A percentile compares a stretch with the other conserved stretches of the same genome.
Conservation (phyloP, 495 filamentous ascomycete species). For the Lasiosphaeria ovina region DNA sequence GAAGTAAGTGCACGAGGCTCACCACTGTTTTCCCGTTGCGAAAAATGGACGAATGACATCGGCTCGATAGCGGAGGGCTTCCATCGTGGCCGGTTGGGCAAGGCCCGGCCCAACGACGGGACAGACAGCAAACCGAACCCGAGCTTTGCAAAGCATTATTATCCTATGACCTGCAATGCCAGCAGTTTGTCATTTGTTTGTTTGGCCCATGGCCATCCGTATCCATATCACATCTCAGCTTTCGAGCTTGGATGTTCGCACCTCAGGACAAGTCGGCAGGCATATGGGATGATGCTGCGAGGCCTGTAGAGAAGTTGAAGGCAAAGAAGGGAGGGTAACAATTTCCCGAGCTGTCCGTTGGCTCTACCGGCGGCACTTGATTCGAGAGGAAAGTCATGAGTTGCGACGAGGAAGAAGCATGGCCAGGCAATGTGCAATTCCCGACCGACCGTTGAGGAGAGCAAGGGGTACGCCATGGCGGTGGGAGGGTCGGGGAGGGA, state of each 20-base stretch:
- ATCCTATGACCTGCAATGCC: not conserved
- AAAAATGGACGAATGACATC: not conserved
- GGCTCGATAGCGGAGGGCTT: not conserved
- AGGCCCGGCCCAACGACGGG: not conserved
- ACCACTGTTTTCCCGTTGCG: not conserved
- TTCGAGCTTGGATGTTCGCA: not conserved
- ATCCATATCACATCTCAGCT: constrained; percentile 1
- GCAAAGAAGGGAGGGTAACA: too few relatives aligned
- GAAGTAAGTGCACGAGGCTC: not conserved
- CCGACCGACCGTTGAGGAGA: too few relatives aligned
- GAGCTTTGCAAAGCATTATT: not conserved
- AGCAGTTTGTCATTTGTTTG: not conserved
- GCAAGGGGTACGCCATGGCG: too few relatives aligned
- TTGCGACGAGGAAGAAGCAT: too few relatives aligned
- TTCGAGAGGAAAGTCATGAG: not conserved
- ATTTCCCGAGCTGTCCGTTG: too few relatives aligned
- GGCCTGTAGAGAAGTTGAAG: too few relatives aligned
- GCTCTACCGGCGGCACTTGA: not conserved
- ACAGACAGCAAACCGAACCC: not conserved
- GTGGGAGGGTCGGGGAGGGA: too few relatives aligned
- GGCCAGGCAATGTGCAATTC: too few relatives aligned
- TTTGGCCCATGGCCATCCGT: too few relatives aligned
- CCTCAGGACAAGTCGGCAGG: not conserved
- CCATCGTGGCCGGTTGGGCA: not conserved
- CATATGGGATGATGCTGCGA: not conserved